phyloP scores from a whole-genome alignment of 257 asterid genomes.

The Perilla frutescens region DNA sequence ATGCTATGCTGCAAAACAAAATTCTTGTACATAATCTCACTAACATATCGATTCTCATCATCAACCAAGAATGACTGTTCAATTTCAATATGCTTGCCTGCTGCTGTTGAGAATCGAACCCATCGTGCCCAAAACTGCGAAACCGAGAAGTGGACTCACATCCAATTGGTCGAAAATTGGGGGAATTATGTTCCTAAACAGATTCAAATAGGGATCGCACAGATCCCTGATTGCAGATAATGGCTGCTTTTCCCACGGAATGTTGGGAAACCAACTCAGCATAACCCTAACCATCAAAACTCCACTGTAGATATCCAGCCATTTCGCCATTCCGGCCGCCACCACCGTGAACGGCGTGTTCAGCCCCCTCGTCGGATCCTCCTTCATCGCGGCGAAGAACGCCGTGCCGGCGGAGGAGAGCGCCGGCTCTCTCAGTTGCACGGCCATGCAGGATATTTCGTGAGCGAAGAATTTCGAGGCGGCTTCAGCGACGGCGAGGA shows the following conservation, averaged over 20 bases:
- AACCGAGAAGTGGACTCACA: slow-evolving; percentile 82
- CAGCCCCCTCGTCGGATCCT: slow-evolving; percentile 48
- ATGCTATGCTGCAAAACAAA: too few relatives aligned
- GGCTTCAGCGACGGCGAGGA: slow-evolving; percentile 47
- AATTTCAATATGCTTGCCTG: slow-evolving; percentile 43
- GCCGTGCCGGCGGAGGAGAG: slow-evolving; percentile 59
- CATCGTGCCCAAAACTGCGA: slow-evolving; percentile 72
- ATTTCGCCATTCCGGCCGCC: slow-evolving; percentile 85
- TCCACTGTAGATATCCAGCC: slow-evolving; percentile 82
- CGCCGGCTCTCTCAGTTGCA: slow-evolving; percentile 50
- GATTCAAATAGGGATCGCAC: slow-evolving; percentile 88
- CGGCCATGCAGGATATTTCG: slow-evolving; percentile 38
- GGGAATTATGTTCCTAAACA: slow-evolving; percentile 83
- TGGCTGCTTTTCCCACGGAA: slow-evolving; percentile 93
- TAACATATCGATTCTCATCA: slow-evolving; percentile 2
- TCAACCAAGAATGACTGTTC: background rate
- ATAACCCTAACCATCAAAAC: slow-evolving; percentile 86
- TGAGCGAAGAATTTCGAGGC: slow-evolving; percentile 49
- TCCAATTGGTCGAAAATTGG: slow-evolving; percentile 75
- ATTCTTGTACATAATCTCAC: background rate
- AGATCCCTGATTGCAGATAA: slow-evolving; percentile 82
- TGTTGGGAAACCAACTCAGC: slow-evolving; percentile 91
- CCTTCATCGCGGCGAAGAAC: slow-evolving; percentile 73
- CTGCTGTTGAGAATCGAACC: slow-evolving; percentile 67
- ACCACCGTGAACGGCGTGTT: slow-evolving; percentile 85